A percentile compares a stretch with the other conserved stretches of the same genome.
Conservation (phyloP, 2,329 filamentous ascomycete species). For the Fonsecaea erecta region DNA sequence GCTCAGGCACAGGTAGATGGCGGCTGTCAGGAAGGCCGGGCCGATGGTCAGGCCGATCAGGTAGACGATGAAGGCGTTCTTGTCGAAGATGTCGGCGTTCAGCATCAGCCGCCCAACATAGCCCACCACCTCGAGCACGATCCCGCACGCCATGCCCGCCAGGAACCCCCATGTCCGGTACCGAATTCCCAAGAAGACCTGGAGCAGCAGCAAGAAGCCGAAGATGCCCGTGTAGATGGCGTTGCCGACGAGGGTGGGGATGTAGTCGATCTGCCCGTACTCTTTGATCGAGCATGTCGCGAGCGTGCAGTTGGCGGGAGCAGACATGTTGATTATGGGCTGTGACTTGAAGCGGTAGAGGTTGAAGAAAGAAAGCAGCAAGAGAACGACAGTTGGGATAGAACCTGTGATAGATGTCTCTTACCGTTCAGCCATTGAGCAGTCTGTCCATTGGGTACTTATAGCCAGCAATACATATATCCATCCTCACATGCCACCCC, state of each 20-base stretch:
- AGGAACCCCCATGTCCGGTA: slow-evolving; percentile 58
- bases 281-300: slow-evolving; percentile 24
- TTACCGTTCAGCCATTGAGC: not conserved
- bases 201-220: slow-evolving; percentile 48
- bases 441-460: not conserved
- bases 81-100: slow-evolving; percentile 55
- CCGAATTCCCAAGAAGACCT: slow-evolving; percentile 50
- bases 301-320: slow-evolving; percentile 17
- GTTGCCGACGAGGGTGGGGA: slow-evolving; percentile 60
- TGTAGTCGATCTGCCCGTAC: slow-evolving; percentile 55
- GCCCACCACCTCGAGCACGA: slow-evolving; percentile 62
- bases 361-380: not conserved
- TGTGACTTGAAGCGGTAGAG: not conserved
- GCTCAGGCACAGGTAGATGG: slow-evolving; percentile 65
- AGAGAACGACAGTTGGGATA: not conserved
- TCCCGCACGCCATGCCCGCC: slow-evolving; percentile 59
- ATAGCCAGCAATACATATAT: not conserved
- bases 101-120: slow-evolving; percentile 64
- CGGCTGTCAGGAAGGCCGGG: slow-evolving; percentile 68
- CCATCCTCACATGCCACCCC: not conserved
- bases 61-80: slow-evolving; percentile 59
- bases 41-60: slow-evolving; percentile 67
- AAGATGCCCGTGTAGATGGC: slow-evolving; percentile 59
- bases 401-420: not conserved
- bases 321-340: not conserved